Evolutionary conservation across 2,329 filamentous ascomycete genomes (phyloP).

Genomic region (Penicillium sp.): DNA sequence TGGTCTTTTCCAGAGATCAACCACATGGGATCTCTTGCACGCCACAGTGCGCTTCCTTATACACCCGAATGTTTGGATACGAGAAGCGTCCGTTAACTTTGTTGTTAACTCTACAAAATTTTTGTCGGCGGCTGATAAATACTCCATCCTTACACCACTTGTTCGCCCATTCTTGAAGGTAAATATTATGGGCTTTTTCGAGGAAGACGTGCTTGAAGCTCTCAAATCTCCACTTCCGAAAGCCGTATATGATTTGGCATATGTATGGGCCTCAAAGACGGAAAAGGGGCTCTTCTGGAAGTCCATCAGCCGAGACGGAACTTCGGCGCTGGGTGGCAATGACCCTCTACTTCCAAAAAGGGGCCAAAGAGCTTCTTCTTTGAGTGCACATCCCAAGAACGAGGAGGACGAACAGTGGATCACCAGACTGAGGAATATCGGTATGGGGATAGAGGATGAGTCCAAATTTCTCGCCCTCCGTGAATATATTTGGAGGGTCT

Average conservation of each 20-base stretch:
- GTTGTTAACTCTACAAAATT: slow-evolving; percentile 76
- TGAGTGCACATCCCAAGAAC: slow-evolving; percentile 72
- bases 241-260: slow-evolving; percentile 80
- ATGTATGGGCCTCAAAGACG: slow-evolving; percentile 81
- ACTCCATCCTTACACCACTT: slow-evolving; percentile 81
- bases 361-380: slow-evolving; percentile 54
- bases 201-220: slow-evolving; percentile 76
- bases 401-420: slow-evolving; percentile 96
- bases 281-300: slow-evolving; percentile 91
- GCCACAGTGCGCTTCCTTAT: slow-evolving; percentile 83
- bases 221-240: slow-evolving; percentile 82
- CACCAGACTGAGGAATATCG: slow-evolving; percentile 80
- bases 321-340: slow-evolving; percentile 69
- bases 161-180: slow-evolving; percentile 82
- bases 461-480: slow-evolving; percentile 83
- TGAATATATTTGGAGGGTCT: slow-evolving; percentile 90
- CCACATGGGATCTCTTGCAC: slow-evolving; percentile 85
- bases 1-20: slow-evolving; percentile 82
- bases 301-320: slow-evolving; percentile 69
- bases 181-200: slow-evolving; percentile 70
- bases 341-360: slow-evolving; percentile 61
- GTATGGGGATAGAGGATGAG: slow-evolving; percentile 82
- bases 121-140: slow-evolving; percentile 77
- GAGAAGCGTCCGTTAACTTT: slow-evolving; percentile 86
- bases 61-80: slow-evolving; percentile 94